phyloP scores from a whole-genome alignment of 2,329 filamentous ascomycete species.

The Fusarium sp. region DNA sequence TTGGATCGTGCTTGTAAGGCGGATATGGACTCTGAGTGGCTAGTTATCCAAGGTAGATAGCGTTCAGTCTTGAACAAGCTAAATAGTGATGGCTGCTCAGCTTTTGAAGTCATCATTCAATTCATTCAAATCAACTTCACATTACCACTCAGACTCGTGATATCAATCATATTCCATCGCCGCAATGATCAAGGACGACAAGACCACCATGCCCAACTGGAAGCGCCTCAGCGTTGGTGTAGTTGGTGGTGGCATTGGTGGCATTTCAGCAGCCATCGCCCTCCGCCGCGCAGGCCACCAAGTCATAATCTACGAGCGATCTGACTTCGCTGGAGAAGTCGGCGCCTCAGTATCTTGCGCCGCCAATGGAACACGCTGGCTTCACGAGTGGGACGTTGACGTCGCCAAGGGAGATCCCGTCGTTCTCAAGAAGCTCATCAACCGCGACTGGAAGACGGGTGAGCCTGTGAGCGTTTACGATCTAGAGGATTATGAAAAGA shows the following conservation, averaged over 20 bases:
- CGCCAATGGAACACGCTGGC: constrained; percentile 77
- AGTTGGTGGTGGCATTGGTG: constrained; percentile 63
- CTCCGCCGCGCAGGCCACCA: constrained; percentile 62
- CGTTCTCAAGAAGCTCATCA: constrained; percentile 74
- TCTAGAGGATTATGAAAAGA: constrained; percentile 73
- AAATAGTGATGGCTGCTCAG: constrained; percentile 36
- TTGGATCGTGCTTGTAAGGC: constrained; percentile 9
- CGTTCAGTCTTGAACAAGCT: constrained; percentile 20
- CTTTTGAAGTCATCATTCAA: constrained; percentile 7
- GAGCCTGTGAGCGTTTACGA: constrained; percentile 74
- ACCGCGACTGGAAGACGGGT: constrained; percentile 77
- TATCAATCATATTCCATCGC: neutral
- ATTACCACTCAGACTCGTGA: neutral
- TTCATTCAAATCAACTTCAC: neutral
- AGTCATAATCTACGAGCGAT: constrained; percentile 74
- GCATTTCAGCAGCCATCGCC: constrained; percentile 61
- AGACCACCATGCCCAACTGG: constrained; percentile 54
- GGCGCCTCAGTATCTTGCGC: constrained; percentile 77
- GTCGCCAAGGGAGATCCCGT: constrained; percentile 74
- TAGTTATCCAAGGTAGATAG: constrained; percentile 4
- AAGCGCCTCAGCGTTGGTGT: constrained; percentile 60
- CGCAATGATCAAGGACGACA: constrained; percentile 37
- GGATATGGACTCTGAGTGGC: constrained; percentile 20
- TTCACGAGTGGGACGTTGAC: constrained; percentile 77
- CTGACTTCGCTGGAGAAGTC: constrained; percentile 76